These are phyloP conservation scores for Coemansia sp. DNA, from an alignment of 192 early-diverging fungal genomes.

Conservation along the genomic window DNA sequence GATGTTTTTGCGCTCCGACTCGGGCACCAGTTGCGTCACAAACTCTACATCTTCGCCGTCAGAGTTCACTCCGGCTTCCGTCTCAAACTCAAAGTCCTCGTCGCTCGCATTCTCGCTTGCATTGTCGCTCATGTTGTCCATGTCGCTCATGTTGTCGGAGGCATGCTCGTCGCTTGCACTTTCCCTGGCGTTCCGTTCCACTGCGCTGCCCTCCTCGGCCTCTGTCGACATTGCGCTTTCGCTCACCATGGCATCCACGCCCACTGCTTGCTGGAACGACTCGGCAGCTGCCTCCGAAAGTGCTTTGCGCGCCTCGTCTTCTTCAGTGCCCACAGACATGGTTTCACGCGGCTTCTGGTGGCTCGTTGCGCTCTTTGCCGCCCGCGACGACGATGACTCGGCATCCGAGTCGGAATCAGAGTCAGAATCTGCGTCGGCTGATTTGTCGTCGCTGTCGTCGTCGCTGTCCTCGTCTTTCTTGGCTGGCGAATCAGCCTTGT, in stretches of 20 bases:
- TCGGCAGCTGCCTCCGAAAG: conserved; percentile 40
- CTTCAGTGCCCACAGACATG: conserved; percentile 1
- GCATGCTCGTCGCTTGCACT: conserved; percentile 8
- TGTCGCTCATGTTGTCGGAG: conserved; percentile 3
- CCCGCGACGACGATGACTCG: neutral
- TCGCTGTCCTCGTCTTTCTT: conserved; percentile 9
- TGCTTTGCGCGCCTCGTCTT: conserved; percentile 30
- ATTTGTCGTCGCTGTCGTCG: conserved; percentile 3
- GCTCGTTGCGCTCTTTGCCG: conserved; percentile 1
- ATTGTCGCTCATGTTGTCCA: neutral
- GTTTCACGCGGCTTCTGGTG: conserved; percentile 1
- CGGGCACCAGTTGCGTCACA: conserved; percentile 38
- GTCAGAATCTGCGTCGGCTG: conserved; percentile 14
- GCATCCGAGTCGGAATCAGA: conserved; percentile 18
- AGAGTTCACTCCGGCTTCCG: conserved; percentile 27
- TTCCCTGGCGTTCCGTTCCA: neutral
- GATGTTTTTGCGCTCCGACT: conserved; percentile 16
- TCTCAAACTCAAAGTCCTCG: conserved; percentile 33
- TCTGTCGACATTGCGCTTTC: conserved; percentile 6
- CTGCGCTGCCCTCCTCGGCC: neutral
- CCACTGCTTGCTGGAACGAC: conserved; percentile 32
- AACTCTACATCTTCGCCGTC: conserved; percentile 43
- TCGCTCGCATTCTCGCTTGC: conserved; percentile 17
- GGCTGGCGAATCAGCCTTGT: neutral
- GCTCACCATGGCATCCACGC: conserved; percentile 15